Conservation (phyloP, 176 grass and related monocot genomes). For the Eragrostis nindensis region DNA sequence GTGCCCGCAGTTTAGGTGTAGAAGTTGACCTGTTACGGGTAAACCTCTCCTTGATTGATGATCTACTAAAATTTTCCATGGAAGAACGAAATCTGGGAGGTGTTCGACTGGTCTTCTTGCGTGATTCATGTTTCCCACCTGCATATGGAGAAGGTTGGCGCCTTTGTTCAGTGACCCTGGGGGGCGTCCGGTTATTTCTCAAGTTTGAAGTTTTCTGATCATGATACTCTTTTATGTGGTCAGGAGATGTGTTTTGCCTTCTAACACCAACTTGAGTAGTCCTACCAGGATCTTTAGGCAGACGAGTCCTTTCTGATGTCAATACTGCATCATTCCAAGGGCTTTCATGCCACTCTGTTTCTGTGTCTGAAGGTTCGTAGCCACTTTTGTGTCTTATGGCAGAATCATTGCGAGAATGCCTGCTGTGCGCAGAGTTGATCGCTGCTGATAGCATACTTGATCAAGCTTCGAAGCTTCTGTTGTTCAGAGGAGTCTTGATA, state of each 20-base stretch:
- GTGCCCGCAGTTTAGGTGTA: slow-evolving; percentile 46
- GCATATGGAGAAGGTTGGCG: slow-evolving; percentile 41
- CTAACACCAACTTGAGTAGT: slow-evolving; percentile 41
- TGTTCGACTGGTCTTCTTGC: slow-evolving; percentile 53
- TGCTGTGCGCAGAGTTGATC: slow-evolving; percentile 40
- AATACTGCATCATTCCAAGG: slow-evolving; percentile 63
- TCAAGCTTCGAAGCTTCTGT: slow-evolving; percentile 28
- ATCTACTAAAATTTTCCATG: slow-evolving; percentile 42
- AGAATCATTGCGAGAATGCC: slow-evolving; percentile 39
- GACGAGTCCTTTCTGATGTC: slow-evolving; percentile 45
- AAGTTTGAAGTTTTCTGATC: slow-evolving; percentile 46
- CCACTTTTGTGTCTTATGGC: slow-evolving; percentile 52
- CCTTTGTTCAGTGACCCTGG: slow-evolving; percentile 44
- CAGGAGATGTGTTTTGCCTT: slow-evolving; percentile 54
- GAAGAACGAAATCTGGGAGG: slow-evolving; percentile 53
- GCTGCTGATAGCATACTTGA: slow-evolving; percentile 51
- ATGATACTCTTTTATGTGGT: slow-evolving; percentile 29
- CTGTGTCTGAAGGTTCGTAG: slow-evolving; percentile 81
- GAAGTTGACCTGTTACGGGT: slow-evolving; percentile 54
- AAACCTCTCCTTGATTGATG: slow-evolving; percentile 50
- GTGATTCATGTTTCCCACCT: slow-evolving; percentile 39
- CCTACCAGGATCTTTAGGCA: slow-evolving; percentile 49
- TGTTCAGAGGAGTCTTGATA: slow-evolving; percentile 23
- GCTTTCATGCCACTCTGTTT: slow-evolving; percentile 83
- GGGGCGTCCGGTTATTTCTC: slow-evolving; percentile 51